phyloP scores from a whole-genome alignment of 108 stramenopile genomes.

The Cyclotella distinguenda region DNA sequence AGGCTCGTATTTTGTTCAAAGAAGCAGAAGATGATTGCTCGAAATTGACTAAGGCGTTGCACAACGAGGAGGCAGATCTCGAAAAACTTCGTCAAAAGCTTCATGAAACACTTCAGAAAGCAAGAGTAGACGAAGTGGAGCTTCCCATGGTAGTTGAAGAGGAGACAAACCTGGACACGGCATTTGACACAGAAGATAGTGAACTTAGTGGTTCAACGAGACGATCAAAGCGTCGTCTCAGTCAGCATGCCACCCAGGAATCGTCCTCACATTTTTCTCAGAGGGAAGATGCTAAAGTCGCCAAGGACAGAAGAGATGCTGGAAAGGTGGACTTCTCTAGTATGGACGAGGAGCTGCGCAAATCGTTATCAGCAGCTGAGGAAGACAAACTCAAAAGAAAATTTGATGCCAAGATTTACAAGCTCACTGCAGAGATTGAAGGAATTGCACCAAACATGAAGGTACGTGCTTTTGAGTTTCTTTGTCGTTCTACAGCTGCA shows the following conservation, averaged over 20 bases:
- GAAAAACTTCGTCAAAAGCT: constrained; percentile 84
- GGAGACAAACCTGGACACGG: constrained; percentile 45
- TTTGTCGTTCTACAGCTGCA: too few relatives aligned
- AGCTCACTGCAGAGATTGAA: constrained; percentile 80
- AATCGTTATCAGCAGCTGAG: constrained; percentile 61
- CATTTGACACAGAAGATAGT: constrained; percentile 51
- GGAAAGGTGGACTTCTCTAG: constrained; percentile 76
- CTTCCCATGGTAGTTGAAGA: constrained; percentile 62
- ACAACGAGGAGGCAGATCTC: constrained; percentile 64
- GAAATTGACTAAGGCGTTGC: constrained; percentile 61
- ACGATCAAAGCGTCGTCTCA: constrained; percentile 20
- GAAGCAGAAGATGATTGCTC: constrained; percentile 67
- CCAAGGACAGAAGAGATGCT: constrained; percentile 72
- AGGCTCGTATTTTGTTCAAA: constrained; percentile 59
- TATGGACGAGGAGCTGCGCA: constrained; percentile 64
- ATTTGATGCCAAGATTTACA: constrained; percentile 73
- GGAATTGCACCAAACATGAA: constrained; percentile 96
- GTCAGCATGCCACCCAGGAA: constrained; percentile 60
- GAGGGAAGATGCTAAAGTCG: constrained; percentile 69
- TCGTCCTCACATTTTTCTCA: constrained; percentile 80
- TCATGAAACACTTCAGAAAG: constrained; percentile 89
- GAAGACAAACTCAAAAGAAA: constrained; percentile 74
- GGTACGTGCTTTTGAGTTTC: constrained; percentile 42
- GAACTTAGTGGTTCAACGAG: constrained; percentile 25
- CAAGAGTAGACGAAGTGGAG: constrained; percentile 86